Percentiles rank a stretch among this genome's conserved stretches.
These are phyloP conservation scores for Linnemannia zychae DNA, from an alignment of 192 early-diverging fungal genomes.

Conservation along the genomic window DNA sequence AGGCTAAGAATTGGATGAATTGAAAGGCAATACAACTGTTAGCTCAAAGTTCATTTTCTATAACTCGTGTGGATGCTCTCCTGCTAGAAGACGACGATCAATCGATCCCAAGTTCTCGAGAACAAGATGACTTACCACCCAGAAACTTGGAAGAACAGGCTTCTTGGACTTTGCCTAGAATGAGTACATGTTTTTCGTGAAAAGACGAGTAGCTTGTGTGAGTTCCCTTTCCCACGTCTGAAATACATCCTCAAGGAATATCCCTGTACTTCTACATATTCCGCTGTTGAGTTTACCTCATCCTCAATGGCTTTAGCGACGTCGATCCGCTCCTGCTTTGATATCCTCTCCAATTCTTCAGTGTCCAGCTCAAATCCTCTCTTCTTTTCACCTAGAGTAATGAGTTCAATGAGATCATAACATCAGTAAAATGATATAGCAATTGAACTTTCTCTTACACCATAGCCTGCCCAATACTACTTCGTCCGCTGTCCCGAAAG, in stretches of 20 bases:
- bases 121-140: conserved; percentile 66
- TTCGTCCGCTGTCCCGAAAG: too few species aligned
- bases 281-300: conserved; percentile 21
- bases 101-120: background rate
- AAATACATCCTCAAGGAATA: too few species aligned
- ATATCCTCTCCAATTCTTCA: conserved; percentile 38
- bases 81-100: too few species aligned
- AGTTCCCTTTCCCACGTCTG: too few species aligned
- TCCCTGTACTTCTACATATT: too few species aligned
- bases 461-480: too few species aligned
- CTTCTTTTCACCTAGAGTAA: conserved; percentile 20
- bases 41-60: background rate
- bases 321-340: conserved; percentile 42
- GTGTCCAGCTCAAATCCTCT: conserved; percentile 42
- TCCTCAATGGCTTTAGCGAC: conserved; percentile 48
- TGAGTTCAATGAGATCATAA: background rate
- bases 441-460: background rate
- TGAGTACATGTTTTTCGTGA: background rate
- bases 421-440: background rate
- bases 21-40: background rate
- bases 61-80: too few species aligned
- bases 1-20: conserved; percentile 62
- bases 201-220: too few species aligned
- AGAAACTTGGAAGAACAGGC: conserved; percentile 70
- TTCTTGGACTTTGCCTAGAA: conserved; percentile 48